Base-by-base conservation (phyloP, 116 monocot species). In the Zostera marina region DNA sequence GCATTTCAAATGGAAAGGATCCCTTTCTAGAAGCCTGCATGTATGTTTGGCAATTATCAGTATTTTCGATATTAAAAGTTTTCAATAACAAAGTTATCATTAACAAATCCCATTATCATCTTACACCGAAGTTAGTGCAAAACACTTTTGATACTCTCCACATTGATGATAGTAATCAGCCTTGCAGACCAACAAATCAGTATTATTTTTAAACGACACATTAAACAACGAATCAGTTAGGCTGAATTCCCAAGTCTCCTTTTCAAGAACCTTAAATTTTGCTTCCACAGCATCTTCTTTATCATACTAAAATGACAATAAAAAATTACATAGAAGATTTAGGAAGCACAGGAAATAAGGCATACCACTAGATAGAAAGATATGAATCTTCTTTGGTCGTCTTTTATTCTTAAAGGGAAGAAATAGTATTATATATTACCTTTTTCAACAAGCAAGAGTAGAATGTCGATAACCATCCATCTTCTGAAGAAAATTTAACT, bases 401-500 rank as follows among this genome's bases (percentile, higher is more conserved):
- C 32, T 32, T 32, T 32, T 32, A 32, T 3, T 32, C 32, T 32
- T 15, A 25, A 12, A 38, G 13, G 40, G 41, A 32, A 63, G 52
- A 47, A n/a, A 61, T 21, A 40, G 10, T n/a, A 14, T 20, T 9
- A 9, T 14, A 46, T 7, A 10, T 45, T 85, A 98, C 98, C 98
- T 91, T 98, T 74, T 72, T 98, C 67, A 98, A 68, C 63, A 98
- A 69, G 66, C 91, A 98, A 41, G 98, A 98, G 71, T 98, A 98
- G 69, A 86, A 85, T 51, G 78, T 61, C 47, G 78, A 76, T 26
- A 98, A 61, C 98, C 98, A 98, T 22, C 56, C 72, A 65, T 98
- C 98, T 41, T 83, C 91, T 52, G 85, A 72, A 54, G 79, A 67
- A 79, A 98, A 98, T 41, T 74, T 77, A 60, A 98, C 56, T 66